Base-by-base conservation (phyloP, 2,329 filamentous ascomycete genomes). In the Xylariaceae sp. region DNA sequence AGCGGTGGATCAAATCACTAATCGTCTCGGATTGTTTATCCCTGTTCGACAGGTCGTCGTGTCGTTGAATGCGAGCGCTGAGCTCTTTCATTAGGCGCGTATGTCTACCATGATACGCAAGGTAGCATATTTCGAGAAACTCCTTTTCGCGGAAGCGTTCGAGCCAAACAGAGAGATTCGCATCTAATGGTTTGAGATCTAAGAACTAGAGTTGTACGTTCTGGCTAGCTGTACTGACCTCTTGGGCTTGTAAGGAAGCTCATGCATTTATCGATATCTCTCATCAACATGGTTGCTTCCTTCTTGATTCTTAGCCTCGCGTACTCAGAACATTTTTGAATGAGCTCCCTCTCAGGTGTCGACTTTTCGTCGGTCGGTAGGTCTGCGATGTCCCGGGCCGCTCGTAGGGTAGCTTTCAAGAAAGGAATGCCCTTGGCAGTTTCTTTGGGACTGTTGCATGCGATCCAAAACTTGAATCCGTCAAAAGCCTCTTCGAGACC, bases 401-500 rank as follows among this genome's bases (percentile, higher is more conserved):
- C 41, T 3, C 29, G 18, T 1, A 78, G 62, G 3, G 67, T 35
- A 1, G 36, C 39, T 0, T 26, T 20, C 0, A 78, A 60, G 35
- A 77, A 77, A 0, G 13, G 18, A 0, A 57, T 37, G 6, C 68
- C 67, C n/a, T 59, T 61, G 0, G 49, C n/a, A 1, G 51, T 26
- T 0, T 59, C 29, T 1, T 61, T 58, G 8, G 44, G 13, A 3
- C 58, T 53, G 51, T 81, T 81, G 1, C 70, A 71, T 3, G 78
- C 72, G 6, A 80, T 43, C 73, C 77, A 80, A 32, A 78, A 77
- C 2, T 69, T 64, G 44, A 69, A 70, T n/a, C 59, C 57, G 0
- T 70, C 51, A 1, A 60, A 30, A 0, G 36, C 53, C 0, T 72
- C 63, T 53, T 81, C 71, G 1, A 79, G 58, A 0, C 70, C 77